A percentile compares a stretch with the other conserved stretches of the same genome.
phyloP scores from a whole-genome alignment of 208 protist genomes.

The Herpetomonas samuelpessoai region DNA sequence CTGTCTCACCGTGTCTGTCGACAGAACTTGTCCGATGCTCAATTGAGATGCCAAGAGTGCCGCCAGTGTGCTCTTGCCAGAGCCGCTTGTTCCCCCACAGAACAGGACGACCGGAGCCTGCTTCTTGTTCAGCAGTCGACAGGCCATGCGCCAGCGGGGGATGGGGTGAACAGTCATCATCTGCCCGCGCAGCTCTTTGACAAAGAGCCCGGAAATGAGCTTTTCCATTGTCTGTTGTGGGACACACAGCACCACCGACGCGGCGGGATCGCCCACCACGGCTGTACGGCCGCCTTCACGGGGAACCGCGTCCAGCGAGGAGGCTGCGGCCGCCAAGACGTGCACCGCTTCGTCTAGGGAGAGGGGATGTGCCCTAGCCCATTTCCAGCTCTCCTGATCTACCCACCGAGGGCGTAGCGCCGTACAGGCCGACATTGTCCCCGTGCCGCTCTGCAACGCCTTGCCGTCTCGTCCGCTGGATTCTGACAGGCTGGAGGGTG shows the following conservation, averaged over 20 bases:
- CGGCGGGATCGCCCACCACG: too few species aligned
- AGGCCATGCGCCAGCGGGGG: slow-evolving; percentile 32
- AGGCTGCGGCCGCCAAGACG: too few species aligned
- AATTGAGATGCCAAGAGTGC: slow-evolving; percentile 78
- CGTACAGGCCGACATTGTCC: too few species aligned
- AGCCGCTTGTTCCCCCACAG: slow-evolving; percentile 90
- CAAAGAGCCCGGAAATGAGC: slow-evolving; percentile 15
- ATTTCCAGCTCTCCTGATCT: too few species aligned
- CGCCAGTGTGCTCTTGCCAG: slow-evolving; percentile 90
- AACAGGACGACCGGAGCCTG: slow-evolving; percentile 76
- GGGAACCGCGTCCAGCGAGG: too few species aligned
- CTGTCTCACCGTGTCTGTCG: slow-evolving; percentile 92
- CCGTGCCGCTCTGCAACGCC: too few species aligned
- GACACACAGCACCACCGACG: not conserved
- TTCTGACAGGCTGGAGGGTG: too few species aligned
- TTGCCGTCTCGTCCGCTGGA: too few species aligned
- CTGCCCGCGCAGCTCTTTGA: slow-evolving; percentile 35
- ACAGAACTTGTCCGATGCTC: slow-evolving; percentile 80
- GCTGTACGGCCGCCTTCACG: too few species aligned
- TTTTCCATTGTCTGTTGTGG: not conserved
- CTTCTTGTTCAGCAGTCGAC: slow-evolving; percentile 43
- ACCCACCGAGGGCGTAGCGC: too few species aligned
- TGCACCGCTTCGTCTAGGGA: too few species aligned
- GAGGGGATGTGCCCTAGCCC: too few species aligned
- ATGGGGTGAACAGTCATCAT: slow-evolving; percentile 38